phyloP scores from a whole-genome alignment of 495 filamentous ascomycete species.

The Cenococcum geophilum region DNA sequence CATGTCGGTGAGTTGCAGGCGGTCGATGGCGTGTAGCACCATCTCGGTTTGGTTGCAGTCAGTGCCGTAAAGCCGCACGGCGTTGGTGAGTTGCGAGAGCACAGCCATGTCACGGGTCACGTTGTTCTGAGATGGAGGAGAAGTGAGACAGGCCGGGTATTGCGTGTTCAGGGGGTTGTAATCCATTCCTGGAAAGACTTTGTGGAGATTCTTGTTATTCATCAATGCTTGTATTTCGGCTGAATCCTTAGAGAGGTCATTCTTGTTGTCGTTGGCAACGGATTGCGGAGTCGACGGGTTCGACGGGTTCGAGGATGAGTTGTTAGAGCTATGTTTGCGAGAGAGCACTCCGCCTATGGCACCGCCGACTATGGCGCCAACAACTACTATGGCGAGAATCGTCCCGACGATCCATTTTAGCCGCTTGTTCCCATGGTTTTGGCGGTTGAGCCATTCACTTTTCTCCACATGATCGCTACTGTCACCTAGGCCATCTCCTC shows the following conservation, averaged over 20 bases:
- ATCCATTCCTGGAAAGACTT: slow-evolving; percentile 94
- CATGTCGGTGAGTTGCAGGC: slow-evolving; percentile 66
- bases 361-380: slow-evolving; percentile 60
- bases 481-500: slow-evolving; percentile 33
- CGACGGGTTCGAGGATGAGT: slow-evolving; percentile 17
- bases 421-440: slow-evolving; percentile 60
- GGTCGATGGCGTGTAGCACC: slow-evolving; percentile 76
- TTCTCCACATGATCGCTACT: slow-evolving; percentile 42
- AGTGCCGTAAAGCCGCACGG: slow-evolving; percentile 85
- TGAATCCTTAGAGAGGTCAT: slow-evolving; percentile 68
- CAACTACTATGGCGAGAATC: slow-evolving; percentile 47
- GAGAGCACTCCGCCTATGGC: slow-evolving; percentile 62
- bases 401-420: slow-evolving; percentile 62
- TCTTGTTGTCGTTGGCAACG: slow-evolving; percentile 43
- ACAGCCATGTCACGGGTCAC: slow-evolving; percentile 88
- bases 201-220: slow-evolving; percentile 74
- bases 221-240: slow-evolving; percentile 74
- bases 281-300: slow-evolving; percentile 1
- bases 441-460: slow-evolving; percentile 51
- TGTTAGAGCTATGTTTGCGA: slow-evolving; percentile 13
- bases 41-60: slow-evolving; percentile 98
- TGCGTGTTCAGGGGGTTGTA: slow-evolving; percentile 90
- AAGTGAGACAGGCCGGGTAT: slow-evolving; percentile 75
- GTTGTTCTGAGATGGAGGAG: slow-evolving; percentile 85
- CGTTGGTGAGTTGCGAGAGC: slow-evolving; percentile 84